A percentile compares a stretch with the other conserved stretches of the same genome.
Conservation (phyloP, 2,329 filamentous ascomycete species). For the Venturia asperata region DNA sequence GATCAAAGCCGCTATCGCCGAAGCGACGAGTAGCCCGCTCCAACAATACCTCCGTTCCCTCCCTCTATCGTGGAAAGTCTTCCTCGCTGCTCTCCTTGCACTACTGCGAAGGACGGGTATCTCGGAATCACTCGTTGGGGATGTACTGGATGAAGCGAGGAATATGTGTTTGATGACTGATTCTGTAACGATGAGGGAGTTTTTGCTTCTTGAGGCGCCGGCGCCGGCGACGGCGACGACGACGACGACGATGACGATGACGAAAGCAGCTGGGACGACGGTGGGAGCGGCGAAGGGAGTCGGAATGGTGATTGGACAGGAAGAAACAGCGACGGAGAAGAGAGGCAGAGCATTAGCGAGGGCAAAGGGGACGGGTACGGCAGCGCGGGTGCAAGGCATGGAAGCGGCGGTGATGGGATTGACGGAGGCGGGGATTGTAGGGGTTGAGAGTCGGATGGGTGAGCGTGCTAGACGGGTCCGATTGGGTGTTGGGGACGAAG, state of each 20-base stretch:
- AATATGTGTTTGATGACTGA: conserved; percentile 57
- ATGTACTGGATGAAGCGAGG: conserved; percentile 80
- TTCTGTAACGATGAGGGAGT: conserved; percentile 53
- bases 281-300: too few species aligned
- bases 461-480: conserved; percentile 84
- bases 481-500: conserved; percentile 80
- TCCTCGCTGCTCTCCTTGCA: conserved; percentile 74
- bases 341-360: conserved; percentile 29
- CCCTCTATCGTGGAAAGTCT: conserved; percentile 73
- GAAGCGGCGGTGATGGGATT: conserved; percentile 72
- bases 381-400: conserved; percentile 51
- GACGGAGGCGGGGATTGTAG: conserved; percentile 79
- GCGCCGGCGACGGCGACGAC: conserved; percentile 25
- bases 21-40: conserved; percentile 86
- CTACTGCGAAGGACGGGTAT: conserved; percentile 76
- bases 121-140: conserved; percentile 78
- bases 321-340: conserved; percentile 28
- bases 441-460: conserved; percentile 67
- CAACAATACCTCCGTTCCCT: conserved; percentile 82
- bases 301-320: too few species aligned
- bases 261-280: conserved; percentile 24
- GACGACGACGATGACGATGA: conserved; percentile 27
- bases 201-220: conserved; percentile 41
- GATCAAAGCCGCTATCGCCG: conserved; percentile 88
- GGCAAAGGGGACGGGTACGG: conserved; percentile 31